These are phyloP conservation scores for Senna siamea DNA, from an alignment of 306 rosid species.

Conservation along the genomic window DNA sequence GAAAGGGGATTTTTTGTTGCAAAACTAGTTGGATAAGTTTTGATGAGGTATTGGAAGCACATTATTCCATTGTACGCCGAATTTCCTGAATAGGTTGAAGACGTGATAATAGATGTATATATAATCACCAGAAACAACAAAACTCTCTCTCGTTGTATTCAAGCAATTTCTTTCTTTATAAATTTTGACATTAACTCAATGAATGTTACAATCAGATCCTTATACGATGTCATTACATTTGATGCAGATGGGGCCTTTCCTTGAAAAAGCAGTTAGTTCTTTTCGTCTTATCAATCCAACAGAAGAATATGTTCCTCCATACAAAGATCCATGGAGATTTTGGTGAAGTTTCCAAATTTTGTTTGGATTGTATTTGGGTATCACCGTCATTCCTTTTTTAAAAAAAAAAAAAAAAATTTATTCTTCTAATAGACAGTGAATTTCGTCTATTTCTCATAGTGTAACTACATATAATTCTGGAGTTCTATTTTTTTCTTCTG, in stretches of 20 bases:
- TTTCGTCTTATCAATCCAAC: conserved; percentile 84
- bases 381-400: neutral
- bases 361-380: conserved; percentile 18
- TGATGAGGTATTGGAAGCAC: neutral
- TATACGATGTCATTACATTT: conserved; percentile 21
- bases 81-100: conserved; percentile 1
- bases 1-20: neutral
- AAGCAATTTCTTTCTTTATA: neutral
- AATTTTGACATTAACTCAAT: neutral
- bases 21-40: neutral
- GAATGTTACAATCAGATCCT: neutral
- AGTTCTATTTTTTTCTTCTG: no score
- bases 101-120: neutral
- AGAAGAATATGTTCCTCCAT: conserved; percentile 88
- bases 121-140: neutral
- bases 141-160: neutral
- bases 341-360: conserved; percentile 64
- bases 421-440: neutral
- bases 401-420: neutral
- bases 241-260: conserved; percentile 82
- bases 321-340: conserved; percentile 98
- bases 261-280: conserved; percentile 74
- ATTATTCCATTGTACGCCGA: neutral
- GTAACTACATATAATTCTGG: no score
- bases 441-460: neutral